phyloP scores from a whole-genome alignment of 2,329 filamentous ascomycete genomes.

The Aureobasidium sp. region DNA sequence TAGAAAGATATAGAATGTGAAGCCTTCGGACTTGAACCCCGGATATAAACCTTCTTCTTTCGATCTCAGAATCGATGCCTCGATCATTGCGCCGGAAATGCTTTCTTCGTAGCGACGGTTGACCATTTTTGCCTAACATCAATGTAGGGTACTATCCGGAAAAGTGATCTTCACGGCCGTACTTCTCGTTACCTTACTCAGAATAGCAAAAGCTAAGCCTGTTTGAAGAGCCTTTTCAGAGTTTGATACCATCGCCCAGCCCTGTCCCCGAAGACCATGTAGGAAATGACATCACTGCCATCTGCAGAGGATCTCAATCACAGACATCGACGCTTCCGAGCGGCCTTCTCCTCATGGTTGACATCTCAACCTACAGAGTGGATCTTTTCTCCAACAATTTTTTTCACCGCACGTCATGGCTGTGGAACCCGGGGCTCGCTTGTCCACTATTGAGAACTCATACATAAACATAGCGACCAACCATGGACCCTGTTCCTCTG shows the following conservation, averaged over 20 bases:
- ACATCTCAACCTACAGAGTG: conserved; percentile 6
- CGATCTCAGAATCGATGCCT: not conserved
- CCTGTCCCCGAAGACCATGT: not conserved
- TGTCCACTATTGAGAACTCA: not conserved
- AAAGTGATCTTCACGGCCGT: not conserved
- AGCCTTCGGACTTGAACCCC: not conserved
- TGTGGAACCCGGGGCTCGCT: conserved; percentile 3
- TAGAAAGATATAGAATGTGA: not conserved
- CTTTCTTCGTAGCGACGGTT: not conserved
- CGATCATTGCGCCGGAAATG: conserved; percentile 2
- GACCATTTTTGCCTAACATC: not conserved
- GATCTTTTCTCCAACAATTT: conserved; percentile 1
- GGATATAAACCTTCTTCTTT: not conserved
- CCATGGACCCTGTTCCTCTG: not conserved
- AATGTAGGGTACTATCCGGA: not conserved
- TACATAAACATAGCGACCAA: conserved; percentile 4
- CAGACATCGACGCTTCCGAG: not conserved
- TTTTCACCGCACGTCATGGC: conserved; percentile 8
- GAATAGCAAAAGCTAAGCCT: not conserved
- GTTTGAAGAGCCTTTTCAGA: not conserved
- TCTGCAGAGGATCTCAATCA: not conserved
- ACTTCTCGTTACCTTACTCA: not conserved
- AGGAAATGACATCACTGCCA: conserved; percentile 5
- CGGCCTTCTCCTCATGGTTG: conserved; percentile 10
- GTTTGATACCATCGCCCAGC: conserved; percentile 2